These are phyloP conservation scores for Tricholoma sp. DNA, from an alignment of 768 basidiomycete species.

Conservation along the genomic window DNA sequence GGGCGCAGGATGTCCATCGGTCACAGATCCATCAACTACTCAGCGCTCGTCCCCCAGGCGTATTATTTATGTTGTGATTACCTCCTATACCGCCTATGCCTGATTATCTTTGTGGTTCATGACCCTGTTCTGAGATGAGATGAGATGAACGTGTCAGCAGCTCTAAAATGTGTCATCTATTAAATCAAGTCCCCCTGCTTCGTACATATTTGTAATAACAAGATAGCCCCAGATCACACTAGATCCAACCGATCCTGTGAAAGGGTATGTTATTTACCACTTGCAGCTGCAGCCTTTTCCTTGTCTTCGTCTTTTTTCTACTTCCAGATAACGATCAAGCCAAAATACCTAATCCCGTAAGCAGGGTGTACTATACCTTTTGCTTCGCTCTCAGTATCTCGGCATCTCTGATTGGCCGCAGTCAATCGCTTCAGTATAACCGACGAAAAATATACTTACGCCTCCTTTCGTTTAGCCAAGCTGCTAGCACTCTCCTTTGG, in stretches of 20 bases:
- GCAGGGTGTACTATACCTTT: constrained; percentile 45
- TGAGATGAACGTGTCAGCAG: background rate
- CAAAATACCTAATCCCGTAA: constrained; percentile 2
- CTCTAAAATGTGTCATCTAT: background rate
- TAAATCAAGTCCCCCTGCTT: background rate
- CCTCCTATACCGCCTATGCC: no score
- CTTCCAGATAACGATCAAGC: background rate
- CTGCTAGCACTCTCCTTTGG: constrained; percentile 62
- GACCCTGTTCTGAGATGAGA: background rate
- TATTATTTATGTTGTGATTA: no score
- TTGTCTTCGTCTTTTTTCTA: constrained; percentile 50
- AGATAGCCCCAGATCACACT: constrained; percentile 6
- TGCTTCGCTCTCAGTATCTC: constrained; percentile 73
- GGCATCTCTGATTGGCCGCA: constrained; percentile 53
- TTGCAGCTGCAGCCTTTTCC: constrained; percentile 28
- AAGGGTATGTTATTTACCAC: constrained; percentile 29
- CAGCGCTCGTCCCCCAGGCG: no score
- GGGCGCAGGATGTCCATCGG: background rate
- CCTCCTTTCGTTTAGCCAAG: constrained; percentile 70
- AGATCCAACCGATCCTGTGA: constrained; percentile 7
- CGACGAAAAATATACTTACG: constrained; percentile 41
- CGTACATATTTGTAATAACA: constrained; percentile 3
- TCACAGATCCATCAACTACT: background rate
- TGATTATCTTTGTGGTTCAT: background rate
- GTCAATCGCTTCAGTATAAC: constrained; percentile 8